Base-by-base conservation (phyloP, 1,284 basidiomycete species). In the Neonothopanus nambi region DNA sequence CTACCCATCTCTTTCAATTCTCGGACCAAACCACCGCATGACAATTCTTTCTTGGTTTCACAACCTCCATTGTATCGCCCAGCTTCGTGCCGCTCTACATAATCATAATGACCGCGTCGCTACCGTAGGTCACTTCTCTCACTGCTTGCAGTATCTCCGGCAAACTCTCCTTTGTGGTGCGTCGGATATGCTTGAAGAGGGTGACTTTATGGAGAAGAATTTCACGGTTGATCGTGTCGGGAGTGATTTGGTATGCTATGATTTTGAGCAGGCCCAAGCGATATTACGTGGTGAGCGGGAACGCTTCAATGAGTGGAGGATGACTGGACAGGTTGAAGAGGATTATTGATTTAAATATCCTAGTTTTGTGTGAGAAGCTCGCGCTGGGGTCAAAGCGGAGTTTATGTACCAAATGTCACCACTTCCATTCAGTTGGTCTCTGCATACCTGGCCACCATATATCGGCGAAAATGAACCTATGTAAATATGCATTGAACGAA, bases 131-230 rank as follows among this genome's bases (percentile, higher is more conserved):
- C 52, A 48, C 28, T 47, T 53, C 33, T 18, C 17, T 24, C 52
- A 53, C 21, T 53, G 52, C 26, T 28, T 53, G 12, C 52, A 53
- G 37, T 53, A 53, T 24, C 13, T 53, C 33, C 30, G 52, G 17
- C 52, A 53, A 21, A 23, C 30, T 15, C 52, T 53, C 3, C 37
- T 48, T 0, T 53, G 52, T 37, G 45, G 52, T 6, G 44, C 52
- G 28, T 30, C 52, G 23, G 52, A 39, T 12, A 53, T 47, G 45
- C 21, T 53, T 20, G 52, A 53, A 28, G 45, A 53, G 23, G 52
- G 52, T n/a, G 52, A 53, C 23, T 50, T 50, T 28, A 50, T 50
- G 38, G 37, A 50, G 23, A 48, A 38, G 24, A 23, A 38, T 24
- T 39, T 48, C 35, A 38, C 18, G 18, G 6, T 26, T 15, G 36